Base-by-base conservation (phyloP, 257 asterid genomes). In the Voacanga thouarsii region DNA sequence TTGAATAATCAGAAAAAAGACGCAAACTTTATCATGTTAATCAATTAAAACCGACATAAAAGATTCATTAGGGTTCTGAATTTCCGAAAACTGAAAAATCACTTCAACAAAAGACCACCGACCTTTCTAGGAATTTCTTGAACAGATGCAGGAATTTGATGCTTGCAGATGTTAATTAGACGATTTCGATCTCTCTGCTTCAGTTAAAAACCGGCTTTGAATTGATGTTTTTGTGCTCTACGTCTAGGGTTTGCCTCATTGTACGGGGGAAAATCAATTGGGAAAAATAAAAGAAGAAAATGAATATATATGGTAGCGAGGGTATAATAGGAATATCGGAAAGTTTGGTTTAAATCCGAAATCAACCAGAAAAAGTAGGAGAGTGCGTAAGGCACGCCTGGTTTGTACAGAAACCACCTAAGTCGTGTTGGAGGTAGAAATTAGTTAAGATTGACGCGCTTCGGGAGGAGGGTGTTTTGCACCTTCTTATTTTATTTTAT, bases 211-310 rank as follows among this genome's bases (percentile, higher is more conserved):
- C 59, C 79, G n/a, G 71, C 51, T 71, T 43, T 6, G 39, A 84
- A 79, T 87, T 78, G 80, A 81, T 69, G 79, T 65, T 82, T 86
- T 75, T 30, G 4, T 43, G 47, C 47, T 77, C 81, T 47, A 7
- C 10, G 76, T 76, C 85, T 89, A 87, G 93, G 94, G 90, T 87
- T 91, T 89, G 86, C 75, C 51, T 39, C 45, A 66, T 79, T 79
- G 86, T 83, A 75, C 81, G 87, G 74, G 78, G 88, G 77, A 79
- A 79, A 83, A 71, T 45, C 26, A 72, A 76, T 78, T 53, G 81
- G 84, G 81, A 82, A 64, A 16, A 49, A 72, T 66, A 74, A 79
- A 75, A 72, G 50, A 78, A 69, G 60, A 44, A 47, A 49, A 24
- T 43, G 75, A 78, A 59, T 72, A 78, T 82, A 81, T 78, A 78